These are phyloP conservation scores for Calonectria montana DNA, from an alignment of 2,329 filamentous ascomycete species.

Conservation along the genomic window DNA sequence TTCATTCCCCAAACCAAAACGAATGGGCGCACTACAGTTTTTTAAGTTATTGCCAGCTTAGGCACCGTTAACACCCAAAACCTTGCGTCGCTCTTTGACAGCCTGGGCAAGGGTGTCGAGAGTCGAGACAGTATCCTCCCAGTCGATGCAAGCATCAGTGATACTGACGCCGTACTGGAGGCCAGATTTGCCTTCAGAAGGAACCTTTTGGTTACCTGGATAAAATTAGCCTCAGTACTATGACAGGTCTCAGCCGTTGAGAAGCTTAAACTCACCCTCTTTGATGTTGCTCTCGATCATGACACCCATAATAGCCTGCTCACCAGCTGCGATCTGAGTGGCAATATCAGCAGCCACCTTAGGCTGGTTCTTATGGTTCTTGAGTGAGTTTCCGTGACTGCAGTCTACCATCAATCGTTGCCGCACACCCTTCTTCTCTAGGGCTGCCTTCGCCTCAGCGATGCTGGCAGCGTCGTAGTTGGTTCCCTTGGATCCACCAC, in stretches of 20 bases:
- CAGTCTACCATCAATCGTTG: constrained; percentile 96
- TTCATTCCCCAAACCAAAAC: background rate
- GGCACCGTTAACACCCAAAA: constrained; percentile 39
- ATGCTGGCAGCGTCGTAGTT: constrained; percentile 93
- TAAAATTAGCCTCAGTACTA: constrained; percentile 39
- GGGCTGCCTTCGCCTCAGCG: constrained; percentile 81
- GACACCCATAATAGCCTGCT: constrained; percentile 91
- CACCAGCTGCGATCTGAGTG: constrained; percentile 86
- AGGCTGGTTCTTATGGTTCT: constrained; percentile 97
- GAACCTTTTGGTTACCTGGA: constrained; percentile 86
- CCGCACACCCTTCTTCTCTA: constrained; percentile 78
- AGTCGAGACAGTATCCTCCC: constrained; percentile 87
- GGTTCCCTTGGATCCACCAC: constrained; percentile 91
- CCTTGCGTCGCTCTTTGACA: constrained; percentile 70
- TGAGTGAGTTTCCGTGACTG: constrained; percentile 94
- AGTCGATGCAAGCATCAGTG: constrained; percentile 96
- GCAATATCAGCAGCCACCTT: constrained; percentile 87
- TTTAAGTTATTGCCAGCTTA: constrained; percentile 7
- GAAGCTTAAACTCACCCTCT: constrained; percentile 71
- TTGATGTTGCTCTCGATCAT: constrained; percentile 99
- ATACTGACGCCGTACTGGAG: constrained; percentile 96
- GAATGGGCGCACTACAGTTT: background rate
- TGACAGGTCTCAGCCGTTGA: background rate
- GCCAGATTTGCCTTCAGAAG: constrained; percentile 83
- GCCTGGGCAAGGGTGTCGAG: constrained; percentile 83